phyloP scores from a whole-genome alignment of 768 basidiomycete genomes.

The Amanita inopinata region DNA sequence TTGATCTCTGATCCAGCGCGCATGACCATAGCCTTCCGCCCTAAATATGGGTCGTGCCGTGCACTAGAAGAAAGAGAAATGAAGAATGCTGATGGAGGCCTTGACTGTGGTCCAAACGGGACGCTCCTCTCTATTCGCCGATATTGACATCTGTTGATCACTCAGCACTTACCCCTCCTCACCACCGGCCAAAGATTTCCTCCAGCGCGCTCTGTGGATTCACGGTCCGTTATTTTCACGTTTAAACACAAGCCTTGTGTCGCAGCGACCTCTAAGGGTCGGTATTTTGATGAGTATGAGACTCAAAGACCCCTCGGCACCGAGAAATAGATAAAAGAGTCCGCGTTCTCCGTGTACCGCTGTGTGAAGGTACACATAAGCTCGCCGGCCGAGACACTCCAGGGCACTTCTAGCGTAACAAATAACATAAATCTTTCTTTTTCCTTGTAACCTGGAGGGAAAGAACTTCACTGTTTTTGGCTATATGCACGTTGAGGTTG shows the following conservation, averaged over 20 bases:
- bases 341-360: neutral
- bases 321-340: neutral
- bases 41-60: conserved; percentile 7
- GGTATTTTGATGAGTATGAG: too few species aligned
- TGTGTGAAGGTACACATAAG: neutral
- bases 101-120: conserved; percentile 6
- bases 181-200: too few species aligned
- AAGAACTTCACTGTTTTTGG: neutral
- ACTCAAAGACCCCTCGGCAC: neutral
- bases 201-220: neutral
- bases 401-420: conserved; percentile 7
- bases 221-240: too few species aligned
- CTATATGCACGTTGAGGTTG: too few species aligned
- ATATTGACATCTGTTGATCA: conserved; percentile 9
- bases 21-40: conserved; percentile 6
- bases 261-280: too few species aligned
- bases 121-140: neutral
- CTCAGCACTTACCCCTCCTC: too few species aligned
- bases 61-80: conserved; percentile 4
- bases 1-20: conserved; percentile 5
- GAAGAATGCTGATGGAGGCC: conserved; percentile 5
- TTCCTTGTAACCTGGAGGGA: neutral
- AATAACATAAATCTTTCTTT: conserved; percentile 4
- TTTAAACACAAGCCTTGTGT: too few species aligned
- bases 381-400: conserved; percentile 3